Base-by-base conservation (phyloP, 2,329 filamentous ascomycete species). In the Aspergillus japonicus region DNA sequence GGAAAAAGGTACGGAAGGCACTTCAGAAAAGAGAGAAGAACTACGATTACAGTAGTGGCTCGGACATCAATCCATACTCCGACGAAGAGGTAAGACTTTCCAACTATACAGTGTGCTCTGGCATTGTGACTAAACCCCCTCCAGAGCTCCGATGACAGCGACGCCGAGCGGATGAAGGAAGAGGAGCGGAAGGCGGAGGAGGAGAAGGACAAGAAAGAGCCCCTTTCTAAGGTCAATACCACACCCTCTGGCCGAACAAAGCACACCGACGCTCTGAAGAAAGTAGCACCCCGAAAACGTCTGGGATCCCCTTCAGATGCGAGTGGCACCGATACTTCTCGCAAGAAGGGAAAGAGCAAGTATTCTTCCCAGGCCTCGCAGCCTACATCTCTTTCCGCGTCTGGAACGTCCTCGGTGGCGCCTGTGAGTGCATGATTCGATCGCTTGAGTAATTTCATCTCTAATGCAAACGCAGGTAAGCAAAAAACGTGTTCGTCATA, bases 221-320 rank as follows among this genome's bases (percentile, higher is more conserved):
- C 80, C 4, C 87, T 86, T 1, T 83, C 87, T 0, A 93, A 91
- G 73, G 91, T 90, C 29, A 86, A 84, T 42, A 90, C 82, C 66
- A 89, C 87, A 2, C 87, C 87, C 1, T 87, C 83, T 33, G 85
- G 85, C 42, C 81, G 83, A 33, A 82, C 78, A 47, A 85, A 85
- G 65, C 78, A 82, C 64, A 73, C 71, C 4, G 82, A 86, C 66
- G 69, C 81, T 16, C 68, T 80, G 56, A 85, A 84, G 69, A 83
- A 82, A 64, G 70, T 77, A 5, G 86, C 86, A 70, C 83, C 82
- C 33, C 84, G 94, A 55, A 97, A 97, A 79, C 88, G 94, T 31
- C 85, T 91, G 33, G 92, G 92, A 19, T 96, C 92, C 16, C 92
- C 93, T 33, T 97, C 92, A 2, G 94, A 98, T 73, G 92, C 92